Conservation (phyloP, 2,329 filamentous ascomycete genomes). For the Dactylonectria estremocensis region DNA sequence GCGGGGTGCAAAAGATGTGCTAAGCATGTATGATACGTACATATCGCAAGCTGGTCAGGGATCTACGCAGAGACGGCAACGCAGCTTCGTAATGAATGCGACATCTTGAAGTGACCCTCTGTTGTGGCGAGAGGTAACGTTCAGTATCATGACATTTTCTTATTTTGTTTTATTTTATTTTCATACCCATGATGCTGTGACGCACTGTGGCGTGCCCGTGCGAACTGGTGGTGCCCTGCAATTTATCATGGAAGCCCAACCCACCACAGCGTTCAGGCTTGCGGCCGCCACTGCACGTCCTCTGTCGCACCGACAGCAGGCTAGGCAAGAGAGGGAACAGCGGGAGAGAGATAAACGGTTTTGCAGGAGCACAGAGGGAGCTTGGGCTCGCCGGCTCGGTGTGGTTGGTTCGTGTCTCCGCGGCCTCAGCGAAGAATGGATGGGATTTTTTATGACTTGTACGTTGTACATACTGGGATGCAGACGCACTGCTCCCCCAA, state of each 20-base stretch:
- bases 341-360: neutral
- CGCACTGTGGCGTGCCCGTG: slow-evolving; percentile 1
- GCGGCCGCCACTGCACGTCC: neutral
- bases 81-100: neutral
- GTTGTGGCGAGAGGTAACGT: neutral
- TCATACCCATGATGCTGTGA: slow-evolving; percentile 1
- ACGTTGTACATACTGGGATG: neutral
- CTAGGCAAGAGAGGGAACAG: neutral
- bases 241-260: neutral
- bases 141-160: neutral
- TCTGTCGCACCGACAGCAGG: neutral
- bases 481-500: neutral
- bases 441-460: neutral
- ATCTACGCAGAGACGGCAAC: neutral
- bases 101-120: neutral
- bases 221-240: slow-evolving; percentile 3
- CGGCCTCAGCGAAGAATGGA: neutral
- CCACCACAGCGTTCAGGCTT: neutral
- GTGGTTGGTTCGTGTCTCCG: neutral
- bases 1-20: neutral
- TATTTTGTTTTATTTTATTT: too few species aligned
- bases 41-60: neutral
- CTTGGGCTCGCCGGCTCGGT: neutral
- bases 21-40: neutral
- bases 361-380: neutral